phyloP scores from a whole-genome alignment of 257 asterid species.

The Solanum ahanhuiri region DNA sequence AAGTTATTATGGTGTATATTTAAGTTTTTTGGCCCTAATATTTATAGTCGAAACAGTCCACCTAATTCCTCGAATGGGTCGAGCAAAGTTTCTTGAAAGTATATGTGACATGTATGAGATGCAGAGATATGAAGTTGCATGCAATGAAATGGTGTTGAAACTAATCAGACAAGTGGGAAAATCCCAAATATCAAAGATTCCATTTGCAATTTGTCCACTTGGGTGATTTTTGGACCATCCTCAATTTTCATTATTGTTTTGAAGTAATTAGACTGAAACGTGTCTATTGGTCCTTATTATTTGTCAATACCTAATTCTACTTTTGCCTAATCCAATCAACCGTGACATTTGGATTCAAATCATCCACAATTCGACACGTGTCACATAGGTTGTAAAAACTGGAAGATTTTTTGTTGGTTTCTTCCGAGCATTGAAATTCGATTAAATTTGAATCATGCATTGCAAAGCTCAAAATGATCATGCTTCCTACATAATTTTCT shows the following conservation, averaged over 20 bases:
- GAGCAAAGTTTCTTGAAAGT: background rate
- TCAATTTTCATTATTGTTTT: background rate
- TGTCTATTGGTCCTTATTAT: background rate
- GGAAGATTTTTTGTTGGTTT: background rate
- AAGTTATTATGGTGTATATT: no score
- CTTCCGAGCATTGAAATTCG: no score
- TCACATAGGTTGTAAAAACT: background rate
- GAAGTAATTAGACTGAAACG: background rate
- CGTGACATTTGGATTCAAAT: background rate
- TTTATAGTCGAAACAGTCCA: no score
- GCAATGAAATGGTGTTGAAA: background rate
- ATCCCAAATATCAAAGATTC: background rate
- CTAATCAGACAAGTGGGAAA: background rate
- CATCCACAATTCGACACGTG: background rate
- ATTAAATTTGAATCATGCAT: no score
- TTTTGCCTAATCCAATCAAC: background rate
- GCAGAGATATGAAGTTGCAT: background rate
- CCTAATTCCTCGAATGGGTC: background rate
- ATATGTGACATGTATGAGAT: background rate
- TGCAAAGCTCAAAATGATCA: no score
- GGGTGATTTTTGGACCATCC: background rate
- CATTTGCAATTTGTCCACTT: background rate
- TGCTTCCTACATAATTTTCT: rapidly evolving
- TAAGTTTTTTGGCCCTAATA: no score
- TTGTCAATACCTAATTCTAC: background rate